Conservation (phyloP, 2,329 filamentous ascomycete genomes). For the Trichoderma afroharzianum region DNA sequence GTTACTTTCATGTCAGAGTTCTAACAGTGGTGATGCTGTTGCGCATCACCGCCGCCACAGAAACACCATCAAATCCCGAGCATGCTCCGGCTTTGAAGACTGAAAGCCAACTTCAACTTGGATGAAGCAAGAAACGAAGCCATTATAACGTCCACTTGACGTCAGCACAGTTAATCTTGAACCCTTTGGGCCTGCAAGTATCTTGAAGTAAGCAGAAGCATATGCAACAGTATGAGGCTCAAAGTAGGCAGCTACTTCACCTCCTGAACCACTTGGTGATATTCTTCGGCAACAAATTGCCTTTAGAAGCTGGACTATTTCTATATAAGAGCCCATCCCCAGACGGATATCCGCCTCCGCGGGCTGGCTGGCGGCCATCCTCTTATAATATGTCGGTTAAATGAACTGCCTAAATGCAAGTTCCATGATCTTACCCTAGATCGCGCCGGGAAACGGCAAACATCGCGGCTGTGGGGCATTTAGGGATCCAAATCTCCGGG, state of each 20-base stretch:
- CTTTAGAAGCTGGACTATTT: background rate
- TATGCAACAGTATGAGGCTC: background rate
- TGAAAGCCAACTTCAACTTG: background rate
- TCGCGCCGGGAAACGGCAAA: background rate
- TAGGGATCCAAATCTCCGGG: background rate
- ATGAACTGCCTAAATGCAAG: background rate
- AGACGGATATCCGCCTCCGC: slow-evolving; percentile 10
- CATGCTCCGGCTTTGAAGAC: background rate
- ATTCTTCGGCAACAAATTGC: background rate
- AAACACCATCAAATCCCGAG: background rate
- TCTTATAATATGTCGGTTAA: background rate
- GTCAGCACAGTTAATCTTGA: slow-evolving; percentile 12
- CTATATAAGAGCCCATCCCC: background rate
- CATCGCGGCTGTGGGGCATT: background rate
- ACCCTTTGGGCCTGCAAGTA: background rate
- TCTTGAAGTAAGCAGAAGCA: background rate
- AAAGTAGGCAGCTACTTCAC: background rate
- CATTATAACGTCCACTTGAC: background rate
- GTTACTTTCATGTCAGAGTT: background rate
- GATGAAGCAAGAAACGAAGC: background rate
- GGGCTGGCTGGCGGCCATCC: background rate
- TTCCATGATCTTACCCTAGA: background rate
- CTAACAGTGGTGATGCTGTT: background rate
- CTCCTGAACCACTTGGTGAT: background rate
- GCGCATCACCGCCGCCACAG: background rate